Percentiles rank a stretch among this genome's conserved stretches.
Conservation (phyloP, 2,329 filamentous ascomycete species). For the Pseudogymnoascus sp. region DNA sequence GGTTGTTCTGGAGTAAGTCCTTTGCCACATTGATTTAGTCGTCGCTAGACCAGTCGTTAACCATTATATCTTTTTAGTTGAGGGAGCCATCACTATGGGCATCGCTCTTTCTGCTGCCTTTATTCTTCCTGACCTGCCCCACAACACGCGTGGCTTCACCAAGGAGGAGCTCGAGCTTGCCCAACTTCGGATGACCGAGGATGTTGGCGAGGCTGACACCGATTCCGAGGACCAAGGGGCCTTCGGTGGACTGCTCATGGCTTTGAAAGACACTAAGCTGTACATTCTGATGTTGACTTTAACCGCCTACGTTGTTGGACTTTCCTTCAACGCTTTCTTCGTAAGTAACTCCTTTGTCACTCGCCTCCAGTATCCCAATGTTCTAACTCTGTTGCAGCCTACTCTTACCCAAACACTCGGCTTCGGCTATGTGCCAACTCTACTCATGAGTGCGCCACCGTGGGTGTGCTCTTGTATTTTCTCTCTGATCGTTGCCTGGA, state of each 20-base stretch:
- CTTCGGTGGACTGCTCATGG: constrained; percentile 48
- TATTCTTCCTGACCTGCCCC: constrained; percentile 45
- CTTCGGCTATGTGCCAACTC: constrained; percentile 42
- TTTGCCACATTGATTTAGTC: constrained; percentile 29
- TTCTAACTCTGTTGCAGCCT: constrained; percentile 7
- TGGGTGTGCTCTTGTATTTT: constrained; percentile 51
- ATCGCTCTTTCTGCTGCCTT: constrained; percentile 39
- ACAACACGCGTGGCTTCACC: constrained; percentile 49
- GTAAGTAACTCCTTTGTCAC: constrained; percentile 23
- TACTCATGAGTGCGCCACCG: constrained; percentile 48
- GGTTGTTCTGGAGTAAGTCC: constrained; percentile 39
- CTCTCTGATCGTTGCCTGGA: constrained; percentile 46
- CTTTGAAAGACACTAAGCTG: constrained; percentile 51
- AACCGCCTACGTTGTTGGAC: constrained; percentile 50
- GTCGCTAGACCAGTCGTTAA: constrained; percentile 36
- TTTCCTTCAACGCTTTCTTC: constrained; percentile 52
- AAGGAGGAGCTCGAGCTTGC: constrained; percentile 49
- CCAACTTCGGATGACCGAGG: constrained; percentile 46
- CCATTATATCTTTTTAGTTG: constrained; percentile 29
- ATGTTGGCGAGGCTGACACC: constrained; percentile 46
- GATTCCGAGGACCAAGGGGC: constrained; percentile 41
- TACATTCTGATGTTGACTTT: constrained; percentile 56
- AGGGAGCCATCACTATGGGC: constrained; percentile 43
- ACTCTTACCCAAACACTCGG: constrained; percentile 39
- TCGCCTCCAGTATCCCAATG: neutral